phyloP scores from a whole-genome alignment of 768 basidiomycete species.

The Dendrothele bispora region DNA sequence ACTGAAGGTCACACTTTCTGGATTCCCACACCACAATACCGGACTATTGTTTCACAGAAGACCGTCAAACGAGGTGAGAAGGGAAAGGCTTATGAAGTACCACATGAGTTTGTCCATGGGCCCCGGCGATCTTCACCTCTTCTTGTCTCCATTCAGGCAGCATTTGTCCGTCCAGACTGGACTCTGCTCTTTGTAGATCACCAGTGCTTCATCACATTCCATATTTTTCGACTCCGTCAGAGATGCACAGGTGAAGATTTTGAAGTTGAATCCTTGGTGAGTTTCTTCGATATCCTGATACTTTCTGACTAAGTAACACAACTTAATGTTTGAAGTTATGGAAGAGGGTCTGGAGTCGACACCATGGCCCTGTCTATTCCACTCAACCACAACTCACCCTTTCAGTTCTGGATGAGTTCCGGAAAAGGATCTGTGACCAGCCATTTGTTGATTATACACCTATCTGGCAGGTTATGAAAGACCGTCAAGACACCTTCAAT shows the following conservation, averaged over 20 bases:
- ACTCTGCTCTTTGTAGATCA: conserved; percentile 1
- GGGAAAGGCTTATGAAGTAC: neutral
- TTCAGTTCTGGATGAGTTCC: neutral
- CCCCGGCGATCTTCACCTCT: neutral
- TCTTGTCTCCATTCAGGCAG: neutral
- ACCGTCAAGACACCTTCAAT: conserved; percentile 17
- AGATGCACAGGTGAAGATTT: neutral
- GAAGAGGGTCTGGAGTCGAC: neutral
- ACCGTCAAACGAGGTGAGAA: neutral
- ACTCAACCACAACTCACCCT: neutral
- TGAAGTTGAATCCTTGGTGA: neutral
- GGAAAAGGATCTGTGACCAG: neutral
- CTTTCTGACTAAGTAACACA: too few species aligned
- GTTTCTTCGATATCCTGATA: neutral
- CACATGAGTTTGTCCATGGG: neutral
- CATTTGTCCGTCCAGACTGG: neutral
- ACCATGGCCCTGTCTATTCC: neutral
- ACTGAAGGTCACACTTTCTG: conserved; percentile 2
- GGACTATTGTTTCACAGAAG: neutral
- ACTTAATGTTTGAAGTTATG: neutral
- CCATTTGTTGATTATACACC: neutral
- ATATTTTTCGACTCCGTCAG: neutral
- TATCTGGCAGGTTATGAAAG: conserved; percentile 3
- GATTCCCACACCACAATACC: neutral
- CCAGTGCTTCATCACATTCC: conserved; percentile 1